Percentiles rank a stretch among this genome's conserved stretches.
phyloP scores from a whole-genome alignment of 2,329 filamentous ascomycete genomes.

The Microthyrium microscopicum region DNA sequence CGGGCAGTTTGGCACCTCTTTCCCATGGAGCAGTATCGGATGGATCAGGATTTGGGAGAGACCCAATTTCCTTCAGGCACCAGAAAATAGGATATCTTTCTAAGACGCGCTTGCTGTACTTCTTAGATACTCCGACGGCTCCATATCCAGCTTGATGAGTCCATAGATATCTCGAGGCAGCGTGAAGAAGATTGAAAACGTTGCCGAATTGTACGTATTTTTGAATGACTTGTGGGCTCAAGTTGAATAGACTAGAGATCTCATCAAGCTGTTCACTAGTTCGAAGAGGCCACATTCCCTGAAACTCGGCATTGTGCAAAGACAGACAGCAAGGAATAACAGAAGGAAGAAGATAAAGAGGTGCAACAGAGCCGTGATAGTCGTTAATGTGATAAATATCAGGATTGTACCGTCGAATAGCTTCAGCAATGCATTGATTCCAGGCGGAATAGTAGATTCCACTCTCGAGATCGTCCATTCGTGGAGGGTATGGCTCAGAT shows the following conservation, averaged over 20 bases:
- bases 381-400: conserved; percentile 51
- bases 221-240: conserved; percentile 38
- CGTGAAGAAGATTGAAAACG: conserved; percentile 52
- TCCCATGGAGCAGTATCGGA: conserved; percentile 46
- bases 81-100: conserved; percentile 54
- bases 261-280: conserved; percentile 43
- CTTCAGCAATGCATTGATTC: conserved; percentile 52
- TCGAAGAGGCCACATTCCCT: conserved; percentile 52
- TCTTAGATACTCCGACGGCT: conserved; percentile 50
- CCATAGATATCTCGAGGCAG: conserved; percentile 48
- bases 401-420: conserved; percentile 45
- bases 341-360: conserved; percentile 46
- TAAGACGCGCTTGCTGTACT: conserved; percentile 52
- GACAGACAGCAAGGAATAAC: conserved; percentile 46
- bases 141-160: conserved; percentile 52
- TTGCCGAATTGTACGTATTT: conserved; percentile 52
- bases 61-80: conserved; percentile 44
- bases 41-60: conserved; percentile 47
- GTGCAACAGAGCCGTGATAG: conserved; percentile 46
- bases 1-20: conserved; percentile 31
- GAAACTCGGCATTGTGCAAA: conserved; percentile 53
- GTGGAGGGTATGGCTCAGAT: conserved; percentile 45
- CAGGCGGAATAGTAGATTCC: conserved; percentile 54
- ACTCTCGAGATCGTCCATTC: conserved; percentile 53
- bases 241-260: conserved; percentile 48